Base-by-base conservation (phyloP, 2,329 filamentous ascomycete genomes). In the Nectriaceae sp. region DNA sequence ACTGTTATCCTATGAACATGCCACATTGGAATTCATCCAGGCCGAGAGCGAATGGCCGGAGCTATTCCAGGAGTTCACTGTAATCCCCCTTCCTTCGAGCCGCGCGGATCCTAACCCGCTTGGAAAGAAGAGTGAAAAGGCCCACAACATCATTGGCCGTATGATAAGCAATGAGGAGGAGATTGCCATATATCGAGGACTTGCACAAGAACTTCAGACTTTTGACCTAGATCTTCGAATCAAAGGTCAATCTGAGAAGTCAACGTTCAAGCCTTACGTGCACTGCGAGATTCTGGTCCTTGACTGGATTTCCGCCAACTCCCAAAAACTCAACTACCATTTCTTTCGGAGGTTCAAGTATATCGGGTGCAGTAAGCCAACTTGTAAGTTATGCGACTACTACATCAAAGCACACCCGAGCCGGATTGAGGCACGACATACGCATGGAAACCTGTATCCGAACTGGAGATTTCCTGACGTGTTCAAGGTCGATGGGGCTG, bases 291-390 rank as follows among this genome's bases (percentile, higher is more conserved):
- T 70, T 0, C 50, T 66, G 0, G 52, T 72, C 0, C 57, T 67
- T 10, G 56, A 65, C 13, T 61, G 63, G 29, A 29, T 64, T 11
- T 40, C 60, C 15, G 26, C 42, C 13, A 47, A 50, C 4, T 42
- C 31, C 3, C 43, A 38, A 2, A 42, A 42, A 1, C 33, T 36
- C 5, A 21, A 8, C 0, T 21, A 50, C 1, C 29, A 29, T 0
- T 74, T 70, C 58, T 74, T 69, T 47, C 35, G 49, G 0, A 49
- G 55, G 8, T 65, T 60, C 47, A 58, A 52, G 13, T 74, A 73
- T 44, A 70, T 75, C n/a, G 72, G 70, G 1, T 61, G 58, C 21
- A 72, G 70, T 55, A 75, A 75, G 52, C 70, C 70, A 0, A 67
- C 70, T 0, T 75, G 72, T 26, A 60, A 64, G 1, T 61, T 75